Base-by-base conservation (phyloP, 352 stramenopile species). In the Phytophthora meadii region DNA sequence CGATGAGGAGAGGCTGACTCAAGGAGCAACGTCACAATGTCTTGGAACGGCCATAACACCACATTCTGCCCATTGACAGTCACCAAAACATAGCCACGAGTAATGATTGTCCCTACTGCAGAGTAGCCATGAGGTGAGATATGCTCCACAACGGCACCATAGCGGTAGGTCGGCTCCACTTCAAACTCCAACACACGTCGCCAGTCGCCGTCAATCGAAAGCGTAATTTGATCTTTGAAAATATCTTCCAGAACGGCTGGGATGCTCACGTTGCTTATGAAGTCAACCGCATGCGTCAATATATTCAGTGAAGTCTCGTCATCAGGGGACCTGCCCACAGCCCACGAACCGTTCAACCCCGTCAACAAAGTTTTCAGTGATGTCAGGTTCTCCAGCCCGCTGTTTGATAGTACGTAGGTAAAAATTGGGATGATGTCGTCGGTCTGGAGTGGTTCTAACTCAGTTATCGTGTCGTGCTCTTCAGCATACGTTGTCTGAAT, bases 361-460 rank as follows among this genome's bases (percentile, higher is more conserved):
- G 76, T 84, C 34, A 96, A 66, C 45, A 96, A 66, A 17, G 84
- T 77, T 58, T 90, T 91, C 17, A 94, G 64, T n/a, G 85, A 88
- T 7, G 94, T 73, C 0, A 96, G 65, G 44, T 96, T 96, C 50
- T 95, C 87, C 17, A 95, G 61, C 1, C 86, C 87, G 47, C 87
- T 95, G 66, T 96, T 95, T 19, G 87, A 87, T 42, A 96, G 52
- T n/a, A 96, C 86, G 56, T 90, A 96, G 15, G 88, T 96, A 54
- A 96, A 96, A 59, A 96, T 95, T 15, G 88, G 88, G 44, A 95
- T 92, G 24, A 96, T 77, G 56, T 96, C 88, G 51, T 96, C 88
- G 0, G 85, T 92, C 55, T 93, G 84, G 11, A 95, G 76, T 14
- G 74, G 70, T 15, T 86, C 74, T 24, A 74, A 55, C 48, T 92